Evolutionary conservation across 495 filamentous ascomycete species (phyloP), one percentile per base, ranked within the genome.

Genomic region (Jackrogersella multiformis): DNA sequence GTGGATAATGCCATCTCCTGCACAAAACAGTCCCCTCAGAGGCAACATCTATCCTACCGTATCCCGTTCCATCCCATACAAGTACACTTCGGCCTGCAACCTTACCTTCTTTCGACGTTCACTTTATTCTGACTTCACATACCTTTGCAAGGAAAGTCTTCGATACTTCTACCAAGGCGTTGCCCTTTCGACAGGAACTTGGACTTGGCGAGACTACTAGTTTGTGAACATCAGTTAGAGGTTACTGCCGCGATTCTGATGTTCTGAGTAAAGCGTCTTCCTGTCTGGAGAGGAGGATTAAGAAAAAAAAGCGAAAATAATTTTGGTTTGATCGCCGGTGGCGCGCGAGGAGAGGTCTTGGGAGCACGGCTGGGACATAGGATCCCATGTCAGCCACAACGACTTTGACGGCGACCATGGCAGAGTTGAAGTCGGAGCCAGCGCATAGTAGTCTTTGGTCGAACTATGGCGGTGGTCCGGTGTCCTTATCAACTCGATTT

Each of bases 341-440:
- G 58, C 65, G 71, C 68, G 60, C 58, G 48, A 63, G 59, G 54
- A 64, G 10, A 68, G 64, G 63, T 59, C 49, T 62, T 64, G 68
- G 55, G 49, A 67, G 58, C 58, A 55, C 39, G 60, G 48, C 66
- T 64, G 72, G 76, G 72, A 75, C 78, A 75, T 62, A 79, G 75
- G 76, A 60, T 78, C 77, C 75, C 80, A 84, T 84, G 80, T 81
- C 81, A 76, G 77, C 81, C 74, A 82, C 81, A 77, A 78, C 80
- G 63, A 82, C 80, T 63, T 82, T 83, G 71, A 78, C 80, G 79
- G 79, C 78, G 73, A 80, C 78, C 75, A 84, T 84, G 81, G 79
- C 81, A 82, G 81, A 84, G 76, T 73, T 84, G 78, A 84, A 81
- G 79, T 75, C 73, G 69, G 81, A 84, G 74, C 74, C 80, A 68